These are phyloP conservation scores for Mortierella claussenii DNA, from an alignment of 192 early-diverging fungal species.

Conservation along the genomic window DNA sequence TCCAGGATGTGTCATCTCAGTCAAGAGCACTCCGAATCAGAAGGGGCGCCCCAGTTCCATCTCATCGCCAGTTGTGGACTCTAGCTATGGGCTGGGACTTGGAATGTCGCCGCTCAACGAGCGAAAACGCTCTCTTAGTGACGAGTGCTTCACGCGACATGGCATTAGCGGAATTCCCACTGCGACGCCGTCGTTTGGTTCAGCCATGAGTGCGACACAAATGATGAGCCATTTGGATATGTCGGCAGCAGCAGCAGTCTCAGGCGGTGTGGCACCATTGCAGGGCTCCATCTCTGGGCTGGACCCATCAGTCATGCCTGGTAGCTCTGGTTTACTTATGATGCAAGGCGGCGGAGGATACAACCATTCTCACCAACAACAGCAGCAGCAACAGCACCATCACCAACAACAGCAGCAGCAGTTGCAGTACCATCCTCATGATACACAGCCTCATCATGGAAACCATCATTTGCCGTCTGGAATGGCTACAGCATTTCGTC, in stretches of 20 bases:
- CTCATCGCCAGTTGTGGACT: conserved; percentile 31
- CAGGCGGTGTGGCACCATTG: conserved; percentile 5
- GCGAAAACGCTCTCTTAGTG: conserved; percentile 44
- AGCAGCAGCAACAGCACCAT: conserved; percentile 15
- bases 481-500: conserved; percentile 39
- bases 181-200: conserved; percentile 28
- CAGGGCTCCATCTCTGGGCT: conserved; percentile 19
- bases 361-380: conserved; percentile 4
- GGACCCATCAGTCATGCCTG: conserved; percentile 25
- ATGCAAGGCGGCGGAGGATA: conserved; percentile 24
- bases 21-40: conserved; percentile 51
- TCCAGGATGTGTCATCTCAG: conserved; percentile 51
- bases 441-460: conserved; percentile 13
- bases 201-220: conserved; percentile 42
- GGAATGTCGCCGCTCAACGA: conserved; percentile 44
- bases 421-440: conserved; percentile 17
- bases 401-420: conserved; percentile 22
- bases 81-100: conserved; percentile 38
- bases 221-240: conserved; percentile 52
- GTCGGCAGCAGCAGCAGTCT: conserved; percentile 6
- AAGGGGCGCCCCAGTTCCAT: conserved; percentile 44
- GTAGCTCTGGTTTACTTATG: conserved; percentile 12
- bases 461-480: conserved; percentile 27
- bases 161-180: conserved; percentile 17
- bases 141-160: conserved; percentile 49